Conservation (phyloP, 495 filamentous ascomycete genomes). For the Chaetomium cochliodes region DNA sequence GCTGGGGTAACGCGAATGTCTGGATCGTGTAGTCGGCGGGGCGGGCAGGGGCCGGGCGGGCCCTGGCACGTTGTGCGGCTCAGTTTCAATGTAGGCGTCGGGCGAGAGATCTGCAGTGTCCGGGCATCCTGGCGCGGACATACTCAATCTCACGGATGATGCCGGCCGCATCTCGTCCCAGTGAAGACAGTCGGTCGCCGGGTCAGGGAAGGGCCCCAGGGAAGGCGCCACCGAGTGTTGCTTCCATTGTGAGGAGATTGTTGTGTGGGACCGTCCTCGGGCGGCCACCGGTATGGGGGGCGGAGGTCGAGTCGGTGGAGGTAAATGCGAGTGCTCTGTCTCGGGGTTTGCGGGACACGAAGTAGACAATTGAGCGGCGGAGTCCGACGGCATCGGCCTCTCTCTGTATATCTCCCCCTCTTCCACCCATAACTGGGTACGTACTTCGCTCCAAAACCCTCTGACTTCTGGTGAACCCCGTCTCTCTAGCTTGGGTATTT, state of each 20-base stretch:
- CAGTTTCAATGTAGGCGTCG: neutral
- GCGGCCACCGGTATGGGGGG: neutral
- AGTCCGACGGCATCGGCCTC: neutral
- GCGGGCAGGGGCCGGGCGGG: neutral
- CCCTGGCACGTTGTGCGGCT: neutral
- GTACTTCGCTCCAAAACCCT: constrained; percentile 26
- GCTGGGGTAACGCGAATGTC: constrained; percentile 16
- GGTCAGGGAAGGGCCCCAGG: neutral
- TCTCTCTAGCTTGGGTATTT: neutral
- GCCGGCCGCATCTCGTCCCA: constrained; percentile 7
- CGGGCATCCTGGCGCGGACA: neutral
- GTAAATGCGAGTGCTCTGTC: neutral
- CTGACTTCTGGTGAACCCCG: constrained; percentile 14
- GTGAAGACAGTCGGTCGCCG: neutral
- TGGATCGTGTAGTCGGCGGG: neutral
- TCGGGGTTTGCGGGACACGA: neutral
- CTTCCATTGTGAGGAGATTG: neutral
- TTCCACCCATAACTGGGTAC: constrained; percentile 26
- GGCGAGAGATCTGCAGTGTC: neutral
- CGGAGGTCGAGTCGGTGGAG: constrained; percentile 3
- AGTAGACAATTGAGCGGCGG: neutral
- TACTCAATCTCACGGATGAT: neutral
- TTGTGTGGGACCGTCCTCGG: neutral
- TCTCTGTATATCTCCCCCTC: constrained; percentile 22
- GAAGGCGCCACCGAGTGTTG: neutral